Evolutionary conservation across 495 filamentous ascomycete species (phyloP).

Genomic region (Neurospora sp.): DNA sequence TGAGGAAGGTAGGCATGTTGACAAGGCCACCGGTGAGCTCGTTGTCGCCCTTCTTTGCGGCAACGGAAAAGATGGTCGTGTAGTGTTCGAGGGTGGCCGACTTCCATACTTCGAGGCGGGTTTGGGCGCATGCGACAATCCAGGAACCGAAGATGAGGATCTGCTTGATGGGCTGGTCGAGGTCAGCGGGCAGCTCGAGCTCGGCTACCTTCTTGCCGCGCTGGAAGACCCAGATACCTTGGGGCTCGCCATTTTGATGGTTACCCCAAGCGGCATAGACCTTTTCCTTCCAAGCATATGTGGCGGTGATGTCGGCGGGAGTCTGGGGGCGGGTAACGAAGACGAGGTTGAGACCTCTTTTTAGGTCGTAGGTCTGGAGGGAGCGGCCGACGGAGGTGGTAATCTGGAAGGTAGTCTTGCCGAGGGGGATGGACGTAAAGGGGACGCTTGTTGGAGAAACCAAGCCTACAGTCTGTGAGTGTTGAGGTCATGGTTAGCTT

Average conservation of each 20-base stretch:
- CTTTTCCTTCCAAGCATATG: constrained; percentile 76
- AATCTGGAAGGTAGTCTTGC: constrained; percentile 92
- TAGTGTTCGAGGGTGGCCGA: constrained; percentile 77
- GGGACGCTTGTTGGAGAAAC: constrained; percentile 85
- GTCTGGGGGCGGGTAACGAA: constrained; percentile 89
- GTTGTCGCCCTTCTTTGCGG: constrained; percentile 37
- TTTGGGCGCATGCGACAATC: constrained; percentile 72
- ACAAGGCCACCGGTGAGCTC: constrained; percentile 62
- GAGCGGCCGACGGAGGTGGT: constrained; percentile 85
- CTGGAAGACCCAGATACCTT: constrained; percentile 89
- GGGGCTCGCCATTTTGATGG: constrained; percentile 32
- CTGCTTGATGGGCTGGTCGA: constrained; percentile 60
- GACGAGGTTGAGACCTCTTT: constrained; percentile 75
- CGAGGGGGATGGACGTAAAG: constrained; percentile 77
- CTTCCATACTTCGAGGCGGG: constrained; percentile 80
- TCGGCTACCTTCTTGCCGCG: constrained; percentile 79
- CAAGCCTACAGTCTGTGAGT: constrained; percentile 70
- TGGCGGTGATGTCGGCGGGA: constrained; percentile 74
- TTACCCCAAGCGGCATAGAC: constrained; percentile 81
- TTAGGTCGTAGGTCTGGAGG: constrained; percentile 91
- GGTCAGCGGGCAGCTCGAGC: constrained; percentile 50
- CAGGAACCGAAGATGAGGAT: constrained; percentile 82
- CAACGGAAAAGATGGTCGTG: constrained; percentile 56
- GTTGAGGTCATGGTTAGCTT: not conserved
- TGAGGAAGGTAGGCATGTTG: constrained; percentile 86